These are phyloP conservation scores for Halenospora varia DNA, from an alignment of 495 filamentous ascomycete genomes.

Conservation along the genomic window DNA sequence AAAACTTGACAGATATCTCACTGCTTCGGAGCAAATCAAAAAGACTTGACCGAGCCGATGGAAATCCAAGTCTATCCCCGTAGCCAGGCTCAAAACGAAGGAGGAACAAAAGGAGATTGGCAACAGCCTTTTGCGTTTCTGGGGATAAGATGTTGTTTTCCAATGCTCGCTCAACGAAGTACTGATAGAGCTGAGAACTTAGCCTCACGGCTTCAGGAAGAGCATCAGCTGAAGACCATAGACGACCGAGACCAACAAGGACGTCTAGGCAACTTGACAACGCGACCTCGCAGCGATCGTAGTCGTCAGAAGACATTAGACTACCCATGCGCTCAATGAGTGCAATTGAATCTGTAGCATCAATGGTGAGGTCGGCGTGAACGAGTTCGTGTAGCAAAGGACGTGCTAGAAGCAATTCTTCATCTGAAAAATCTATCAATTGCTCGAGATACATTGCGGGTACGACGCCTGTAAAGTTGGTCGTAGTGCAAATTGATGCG, in stretches of 20 bases:
- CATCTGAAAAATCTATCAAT: conserved; percentile 50
- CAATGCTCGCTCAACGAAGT: conserved; percentile 64
- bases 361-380: conserved; percentile 36
- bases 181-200: conserved; percentile 73
- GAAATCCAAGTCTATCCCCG: conserved; percentile 46
- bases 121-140: conserved; percentile 60
- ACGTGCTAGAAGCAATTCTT: conserved; percentile 47
- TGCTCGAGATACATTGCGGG: conserved; percentile 50
- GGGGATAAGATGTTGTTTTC: conserved; percentile 61
- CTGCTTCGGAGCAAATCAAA: conserved; percentile 62
- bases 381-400: conserved; percentile 47
- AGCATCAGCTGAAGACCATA: conserved; percentile 54
- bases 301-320: conserved; percentile 21
- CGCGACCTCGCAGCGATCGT: conserved; percentile 67
- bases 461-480: conserved; percentile 31
- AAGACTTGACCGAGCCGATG: conserved; percentile 70
- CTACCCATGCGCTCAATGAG: conserved; percentile 40
- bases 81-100: conserved; percentile 62
- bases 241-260: conserved; percentile 56
- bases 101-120: conserved; percentile 62
- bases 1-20: conserved; percentile 71
- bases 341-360: conserved; percentile 33
- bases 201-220: conserved; percentile 50
- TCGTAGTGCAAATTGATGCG: conserved; percentile 32
- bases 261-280: conserved; percentile 65